phyloP scores from a whole-genome alignment of 2,329 filamentous ascomycete species.

The Neofusicoccum cordaticola region DNA sequence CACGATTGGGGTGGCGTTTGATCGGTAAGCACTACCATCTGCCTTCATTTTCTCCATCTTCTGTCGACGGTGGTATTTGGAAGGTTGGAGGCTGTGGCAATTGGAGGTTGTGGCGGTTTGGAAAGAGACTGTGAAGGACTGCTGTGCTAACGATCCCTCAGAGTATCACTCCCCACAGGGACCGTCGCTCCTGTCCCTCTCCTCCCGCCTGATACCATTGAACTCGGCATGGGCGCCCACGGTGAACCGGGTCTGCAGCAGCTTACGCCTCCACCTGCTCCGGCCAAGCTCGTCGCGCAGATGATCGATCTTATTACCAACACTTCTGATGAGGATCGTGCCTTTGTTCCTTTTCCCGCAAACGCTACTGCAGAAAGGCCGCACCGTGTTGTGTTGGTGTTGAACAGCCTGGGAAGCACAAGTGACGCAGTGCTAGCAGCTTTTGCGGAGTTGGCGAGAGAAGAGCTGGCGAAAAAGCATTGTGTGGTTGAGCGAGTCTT shows the following conservation, averaged over 20 bases:
- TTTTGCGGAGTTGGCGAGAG: slow-evolving; percentile 33
- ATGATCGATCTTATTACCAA: slow-evolving; percentile 37
- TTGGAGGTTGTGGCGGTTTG: slow-evolving; percentile 26
- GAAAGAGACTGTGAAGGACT: slow-evolving; percentile 21
- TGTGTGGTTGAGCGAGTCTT: slow-evolving; percentile 33
- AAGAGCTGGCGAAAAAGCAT: slow-evolving; percentile 28
- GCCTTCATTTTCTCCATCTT: not conserved
- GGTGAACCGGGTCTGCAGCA: slow-evolving; percentile 63
- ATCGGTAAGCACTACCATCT: not conserved
- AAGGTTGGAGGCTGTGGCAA: too few species aligned
- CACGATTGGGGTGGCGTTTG: not conserved
- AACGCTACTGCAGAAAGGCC: slow-evolving; percentile 21
- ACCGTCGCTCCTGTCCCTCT: slow-evolving; percentile 61
- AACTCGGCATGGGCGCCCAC: slow-evolving; percentile 66
- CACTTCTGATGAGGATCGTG: slow-evolving; percentile 31
- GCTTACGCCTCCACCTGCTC: slow-evolving; percentile 46
- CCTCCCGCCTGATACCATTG: slow-evolving; percentile 53
- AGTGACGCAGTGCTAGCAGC: slow-evolving; percentile 35
- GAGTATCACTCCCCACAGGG: slow-evolving; percentile 37
- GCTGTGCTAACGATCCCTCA: not conserved
- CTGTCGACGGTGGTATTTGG: slow-evolving; percentile 30
- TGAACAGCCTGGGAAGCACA: slow-evolving; percentile 37
- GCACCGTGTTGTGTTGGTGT: slow-evolving; percentile 28
- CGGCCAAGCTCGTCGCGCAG: slow-evolving; percentile 30
- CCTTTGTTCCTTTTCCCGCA: slow-evolving; percentile 36